A percentile compares a stretch with the other conserved stretches of the same genome.
Evolutionary conservation across 352 stramenopile genomes (phyloP).

Genomic region (Phytophthora kernoviae): DNA sequence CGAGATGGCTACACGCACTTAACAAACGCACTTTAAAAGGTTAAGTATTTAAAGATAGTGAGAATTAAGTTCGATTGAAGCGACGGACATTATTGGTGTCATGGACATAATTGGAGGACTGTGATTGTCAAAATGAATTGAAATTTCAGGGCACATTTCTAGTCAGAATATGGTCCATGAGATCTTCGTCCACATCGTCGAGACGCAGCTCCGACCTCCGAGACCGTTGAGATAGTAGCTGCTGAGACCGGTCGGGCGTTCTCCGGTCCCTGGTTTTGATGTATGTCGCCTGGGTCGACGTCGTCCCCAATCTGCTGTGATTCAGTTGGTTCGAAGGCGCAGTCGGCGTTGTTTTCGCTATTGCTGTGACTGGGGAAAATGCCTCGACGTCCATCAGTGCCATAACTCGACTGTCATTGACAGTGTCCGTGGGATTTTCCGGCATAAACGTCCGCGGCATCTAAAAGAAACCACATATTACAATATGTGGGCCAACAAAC

Average conservation of each 20-base stretch:
- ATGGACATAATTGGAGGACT: neutral
- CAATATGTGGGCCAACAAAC: too few species aligned
- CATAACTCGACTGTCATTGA: slow-evolving; percentile 13
- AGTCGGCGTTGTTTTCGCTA: slow-evolving; percentile 9
- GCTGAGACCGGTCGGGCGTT: slow-evolving; percentile 10
- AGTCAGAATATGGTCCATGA: slow-evolving; percentile 71
- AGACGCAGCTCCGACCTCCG: slow-evolving; percentile 42
- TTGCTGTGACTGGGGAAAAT: slow-evolving; percentile 6
- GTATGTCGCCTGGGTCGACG: slow-evolving; percentile 19
- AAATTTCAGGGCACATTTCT: slow-evolving; percentile 1
- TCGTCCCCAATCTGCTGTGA: slow-evolving; percentile 9
- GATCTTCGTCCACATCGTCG: slow-evolving; percentile 66
- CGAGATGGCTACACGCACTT: too few species aligned
- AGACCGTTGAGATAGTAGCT: slow-evolving; percentile 3
- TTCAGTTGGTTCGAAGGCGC: slow-evolving; percentile 18
- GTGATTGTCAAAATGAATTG: too few species aligned
- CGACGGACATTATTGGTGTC: too few species aligned
- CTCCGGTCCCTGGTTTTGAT: slow-evolving; percentile 28
- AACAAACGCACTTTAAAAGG: neutral
- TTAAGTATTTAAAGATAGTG: neutral
- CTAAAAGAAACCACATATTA: neutral
- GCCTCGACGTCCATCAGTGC: slow-evolving; percentile 16
- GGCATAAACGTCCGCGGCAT: neutral
- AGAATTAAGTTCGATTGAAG: neutral
- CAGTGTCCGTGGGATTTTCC: slow-evolving; percentile 1